Percentiles rank a stretch among this genome's conserved stretches.
Evolutionary conservation across 805 yeast species (phyloP).

Genomic region (Naumovozyma baii): DNA sequence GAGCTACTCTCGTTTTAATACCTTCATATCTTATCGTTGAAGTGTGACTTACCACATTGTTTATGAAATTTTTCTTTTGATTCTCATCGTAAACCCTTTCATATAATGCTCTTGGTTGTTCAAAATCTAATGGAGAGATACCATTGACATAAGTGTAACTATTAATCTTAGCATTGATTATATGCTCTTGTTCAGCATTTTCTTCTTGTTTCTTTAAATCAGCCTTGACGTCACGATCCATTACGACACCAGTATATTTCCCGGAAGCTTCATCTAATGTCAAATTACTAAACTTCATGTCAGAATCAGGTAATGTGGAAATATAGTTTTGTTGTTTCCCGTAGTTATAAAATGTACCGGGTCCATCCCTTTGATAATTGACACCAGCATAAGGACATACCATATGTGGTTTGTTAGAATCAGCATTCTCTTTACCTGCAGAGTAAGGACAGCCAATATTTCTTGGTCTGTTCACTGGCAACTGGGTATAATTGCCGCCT

Average conservation of each 20-base stretch:
- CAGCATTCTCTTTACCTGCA: background rate
- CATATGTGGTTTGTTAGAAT: slow-evolving; percentile 2
- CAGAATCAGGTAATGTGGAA: slow-evolving; percentile 27
- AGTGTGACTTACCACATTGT: slow-evolving; percentile 35
- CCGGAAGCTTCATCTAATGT: slow-evolving; percentile 9
- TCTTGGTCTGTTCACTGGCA: slow-evolving; percentile 48
- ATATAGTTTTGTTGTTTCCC: slow-evolving; percentile 45
- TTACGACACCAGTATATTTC: slow-evolving; percentile 31
- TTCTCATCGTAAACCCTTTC: slow-evolving; percentile 31
- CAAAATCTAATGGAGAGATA: slow-evolving; percentile 36
- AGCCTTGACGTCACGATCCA: slow-evolving; percentile 20
- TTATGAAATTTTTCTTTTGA: slow-evolving; percentile 29
- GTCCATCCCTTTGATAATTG: slow-evolving; percentile 53
- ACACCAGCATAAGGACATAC: slow-evolving; percentile 31
- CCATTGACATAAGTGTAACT: slow-evolving; percentile 34
- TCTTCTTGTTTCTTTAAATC: slow-evolving; percentile 25
- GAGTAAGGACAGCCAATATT: slow-evolving; percentile 38
- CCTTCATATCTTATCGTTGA: slow-evolving; percentile 23
- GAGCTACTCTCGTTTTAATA: slow-evolving; percentile 33
- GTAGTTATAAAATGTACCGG: slow-evolving; percentile 39
- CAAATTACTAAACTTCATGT: slow-evolving; percentile 15
- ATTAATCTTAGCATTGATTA: slow-evolving; percentile 30
- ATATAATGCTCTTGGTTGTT: slow-evolving; percentile 39
- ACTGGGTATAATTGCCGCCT: slow-evolving; percentile 57
- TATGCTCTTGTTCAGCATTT: slow-evolving; percentile 30